Conservation (phyloP, 1,139 yeast species). For the Scheffersomyces segobiensis region DNA sequence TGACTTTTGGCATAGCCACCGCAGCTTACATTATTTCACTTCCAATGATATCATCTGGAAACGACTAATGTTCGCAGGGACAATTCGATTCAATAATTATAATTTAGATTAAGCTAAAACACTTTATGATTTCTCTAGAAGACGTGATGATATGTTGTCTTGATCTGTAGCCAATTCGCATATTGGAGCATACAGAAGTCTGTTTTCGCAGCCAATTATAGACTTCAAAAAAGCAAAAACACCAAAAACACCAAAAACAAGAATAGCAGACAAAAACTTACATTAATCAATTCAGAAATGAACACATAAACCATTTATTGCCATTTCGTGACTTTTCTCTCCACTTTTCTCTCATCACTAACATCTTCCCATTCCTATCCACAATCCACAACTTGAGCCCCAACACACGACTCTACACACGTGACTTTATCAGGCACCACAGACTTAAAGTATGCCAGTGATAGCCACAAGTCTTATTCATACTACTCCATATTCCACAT, state of each 20-base stretch:
- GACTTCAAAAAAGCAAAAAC: not conserved
- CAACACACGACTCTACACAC: not conserved
- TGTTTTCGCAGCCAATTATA: not conserved
- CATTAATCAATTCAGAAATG: not conserved
- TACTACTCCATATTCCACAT: not conserved
- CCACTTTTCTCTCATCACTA: not conserved
- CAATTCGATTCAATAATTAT: not conserved
- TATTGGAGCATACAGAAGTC: not conserved
- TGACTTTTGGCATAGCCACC: not conserved
- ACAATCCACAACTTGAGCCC: not conserved
- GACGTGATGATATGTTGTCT: not conserved
- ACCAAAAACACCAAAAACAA: not conserved
- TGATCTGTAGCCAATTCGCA: not conserved
- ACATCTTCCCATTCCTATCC: not conserved
- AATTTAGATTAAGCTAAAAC: no score
- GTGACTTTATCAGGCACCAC: not conserved
- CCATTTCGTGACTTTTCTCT: not conserved
- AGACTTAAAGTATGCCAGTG: not conserved
- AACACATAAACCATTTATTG: not conserved
- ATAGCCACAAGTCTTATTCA: not conserved
- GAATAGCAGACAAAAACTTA: not conserved
- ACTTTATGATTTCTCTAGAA: not conserved
- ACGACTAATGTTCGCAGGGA: not conserved
- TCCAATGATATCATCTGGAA: not conserved
- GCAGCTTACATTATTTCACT: not conserved